Evolutionary conservation across 441 rosid genomes (phyloP).

Genomic region (Cnidoscolus chayamansa): DNA sequence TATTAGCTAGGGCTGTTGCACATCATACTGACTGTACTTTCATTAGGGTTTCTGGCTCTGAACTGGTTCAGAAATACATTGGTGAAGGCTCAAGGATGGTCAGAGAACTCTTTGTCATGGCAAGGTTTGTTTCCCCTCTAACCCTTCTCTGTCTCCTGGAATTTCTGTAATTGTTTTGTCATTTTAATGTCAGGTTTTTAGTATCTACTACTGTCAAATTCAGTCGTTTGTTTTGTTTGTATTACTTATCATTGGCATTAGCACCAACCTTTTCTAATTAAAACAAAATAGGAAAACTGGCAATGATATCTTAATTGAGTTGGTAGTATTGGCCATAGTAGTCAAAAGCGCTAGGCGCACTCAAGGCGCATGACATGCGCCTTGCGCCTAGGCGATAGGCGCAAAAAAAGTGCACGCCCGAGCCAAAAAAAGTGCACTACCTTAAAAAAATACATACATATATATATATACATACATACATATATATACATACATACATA

Average conservation of each 20-base stretch:
- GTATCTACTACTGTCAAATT: not conserved
- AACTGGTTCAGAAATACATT: conserved; percentile 90
- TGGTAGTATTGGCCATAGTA: not conserved
- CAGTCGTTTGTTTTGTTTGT: not conserved
- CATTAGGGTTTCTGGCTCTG: conserved; percentile 97
- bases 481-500: too few relatives aligned
- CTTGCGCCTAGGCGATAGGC: too few relatives aligned
- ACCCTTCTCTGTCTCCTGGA: not conserved
- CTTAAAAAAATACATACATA: too few relatives aligned
- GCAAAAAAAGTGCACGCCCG: too few relatives aligned
- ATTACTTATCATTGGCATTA: not conserved
- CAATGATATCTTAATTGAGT: not conserved
- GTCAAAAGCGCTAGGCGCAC: too few relatives aligned
- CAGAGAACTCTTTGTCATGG: conserved; percentile 97
- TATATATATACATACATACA: too few relatives aligned
- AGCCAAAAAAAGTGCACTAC: too few relatives aligned
- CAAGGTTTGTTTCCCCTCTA: conserved; percentile 57
- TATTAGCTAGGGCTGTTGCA: conserved; percentile 93
- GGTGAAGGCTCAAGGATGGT: conserved; percentile 99
- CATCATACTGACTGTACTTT: conserved; percentile 98
- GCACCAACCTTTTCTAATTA: not conserved
- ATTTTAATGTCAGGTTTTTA: not conserved
- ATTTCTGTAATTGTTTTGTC: not conserved
- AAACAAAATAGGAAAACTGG: not conserved
- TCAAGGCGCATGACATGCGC: too few relatives aligned